Percentiles rank a stretch among this genome's conserved stretches.
Evolutionary conservation across 1,139 yeast species (phyloP).

Genomic region (Meyerozyma smithsonii): DNA sequence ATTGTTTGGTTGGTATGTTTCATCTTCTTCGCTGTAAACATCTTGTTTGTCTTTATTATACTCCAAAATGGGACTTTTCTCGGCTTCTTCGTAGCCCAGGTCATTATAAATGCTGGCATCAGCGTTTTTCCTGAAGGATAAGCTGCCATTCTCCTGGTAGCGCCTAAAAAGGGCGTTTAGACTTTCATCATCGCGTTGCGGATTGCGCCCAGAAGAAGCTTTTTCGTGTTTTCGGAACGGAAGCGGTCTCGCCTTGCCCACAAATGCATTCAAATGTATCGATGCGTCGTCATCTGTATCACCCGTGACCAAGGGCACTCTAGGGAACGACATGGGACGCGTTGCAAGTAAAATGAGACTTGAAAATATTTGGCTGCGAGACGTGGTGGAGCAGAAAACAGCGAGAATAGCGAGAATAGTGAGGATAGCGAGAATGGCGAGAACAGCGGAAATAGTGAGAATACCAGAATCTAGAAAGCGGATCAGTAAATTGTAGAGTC

Average conservation of each 20-base stretch:
- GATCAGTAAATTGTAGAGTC: no score
- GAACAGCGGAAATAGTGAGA: no score
- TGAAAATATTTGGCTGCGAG: no score
- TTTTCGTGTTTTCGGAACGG: slow-evolving; percentile 3
- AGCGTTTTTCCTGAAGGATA: not conserved
- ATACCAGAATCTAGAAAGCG: no score
- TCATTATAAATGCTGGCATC: not conserved
- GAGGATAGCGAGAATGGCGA: not conserved
- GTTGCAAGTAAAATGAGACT: no score
- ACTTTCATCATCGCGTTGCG: slow-evolving; percentile 5
- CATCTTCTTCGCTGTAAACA: slow-evolving; percentile 8
- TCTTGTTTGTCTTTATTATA: slow-evolving; percentile 7
- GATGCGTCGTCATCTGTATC: slow-evolving; percentile 45
- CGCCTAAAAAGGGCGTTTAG: slow-evolving; percentile 9
- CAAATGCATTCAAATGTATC: slow-evolving; percentile 32
- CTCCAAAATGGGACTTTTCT: not conserved
- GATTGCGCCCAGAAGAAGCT: not conserved
- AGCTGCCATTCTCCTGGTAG: slow-evolving; percentile 10
- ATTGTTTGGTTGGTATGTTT: not conserved
- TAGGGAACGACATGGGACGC: slow-evolving; percentile 22
- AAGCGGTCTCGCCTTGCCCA: slow-evolving; percentile 39
- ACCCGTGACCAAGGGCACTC: slow-evolving; percentile 33
- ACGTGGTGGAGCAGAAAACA: no score
- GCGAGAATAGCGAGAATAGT: not conserved
- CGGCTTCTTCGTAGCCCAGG: not conserved